phyloP scores from a whole-genome alignment of 192 early-diverging fungal species.

The Martensiomyces pterosporus region DNA sequence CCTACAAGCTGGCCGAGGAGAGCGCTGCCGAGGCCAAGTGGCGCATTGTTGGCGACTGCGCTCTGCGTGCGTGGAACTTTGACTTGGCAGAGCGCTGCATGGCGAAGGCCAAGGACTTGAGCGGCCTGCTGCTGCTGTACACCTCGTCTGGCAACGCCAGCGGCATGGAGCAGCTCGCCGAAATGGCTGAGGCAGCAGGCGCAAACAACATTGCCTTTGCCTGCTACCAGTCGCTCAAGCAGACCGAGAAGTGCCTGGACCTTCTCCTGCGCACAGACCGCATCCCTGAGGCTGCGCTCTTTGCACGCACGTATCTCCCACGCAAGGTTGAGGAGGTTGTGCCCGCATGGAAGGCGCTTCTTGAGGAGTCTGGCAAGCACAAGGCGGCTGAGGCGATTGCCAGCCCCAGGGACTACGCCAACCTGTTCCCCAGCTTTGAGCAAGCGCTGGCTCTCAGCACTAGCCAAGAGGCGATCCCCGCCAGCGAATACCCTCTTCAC shows the following conservation, averaged over 20 bases:
- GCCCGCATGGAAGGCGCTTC: conserved; percentile 73
- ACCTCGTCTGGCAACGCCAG: conserved; percentile 78
- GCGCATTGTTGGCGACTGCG: conserved; percentile 88
- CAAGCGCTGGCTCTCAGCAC: conserved; percentile 9
- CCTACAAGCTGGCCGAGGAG: conserved; percentile 81
- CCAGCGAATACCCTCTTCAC: conserved; percentile 27
- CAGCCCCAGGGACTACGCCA: conserved; percentile 72
- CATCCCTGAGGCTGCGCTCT: conserved; percentile 90
- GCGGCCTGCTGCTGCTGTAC: conserved; percentile 86
- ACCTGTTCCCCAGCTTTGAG: conserved; percentile 81
- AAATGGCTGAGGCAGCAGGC: conserved; percentile 57
- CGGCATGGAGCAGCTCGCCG: conserved; percentile 73
- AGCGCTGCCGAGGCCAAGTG: conserved; percentile 86
- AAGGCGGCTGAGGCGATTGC: conserved; percentile 89
- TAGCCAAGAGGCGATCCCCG: not conserved
- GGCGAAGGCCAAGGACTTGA: conserved; percentile 80
- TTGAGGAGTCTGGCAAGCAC: conserved; percentile 63
- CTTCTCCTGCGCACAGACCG: conserved; percentile 84
- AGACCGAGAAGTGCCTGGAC: conserved; percentile 77
- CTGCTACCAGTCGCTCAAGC: conserved; percentile 70
- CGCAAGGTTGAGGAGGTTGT: conserved; percentile 63
- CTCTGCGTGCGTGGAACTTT: conserved; percentile 88
- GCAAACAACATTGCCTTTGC: conserved; percentile 92
- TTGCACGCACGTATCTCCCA: conserved; percentile 87
- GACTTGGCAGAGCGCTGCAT: conserved; percentile 88